Percentiles rank a stretch among this genome's conserved stretches.
Conservation (phyloP, 148 eudicot species). For the Polygonum maritimum region DNA sequence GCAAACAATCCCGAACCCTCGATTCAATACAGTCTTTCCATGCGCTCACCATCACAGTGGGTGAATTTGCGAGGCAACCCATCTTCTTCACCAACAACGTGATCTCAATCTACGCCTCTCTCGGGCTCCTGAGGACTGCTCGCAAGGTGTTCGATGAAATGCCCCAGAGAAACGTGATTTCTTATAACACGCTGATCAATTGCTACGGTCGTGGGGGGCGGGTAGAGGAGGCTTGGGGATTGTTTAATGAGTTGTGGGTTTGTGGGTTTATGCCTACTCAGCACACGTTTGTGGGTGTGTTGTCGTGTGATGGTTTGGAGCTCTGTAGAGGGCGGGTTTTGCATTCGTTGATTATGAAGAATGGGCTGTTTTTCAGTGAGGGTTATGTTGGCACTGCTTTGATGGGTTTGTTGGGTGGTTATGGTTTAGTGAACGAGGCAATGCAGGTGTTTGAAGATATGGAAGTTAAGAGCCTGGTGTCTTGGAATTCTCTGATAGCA, state of each 20-base stretch:
- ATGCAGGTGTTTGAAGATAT: conserved; percentile 39
- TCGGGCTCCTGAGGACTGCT: conserved; percentile 27
- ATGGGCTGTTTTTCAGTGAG: conserved; percentile 41
- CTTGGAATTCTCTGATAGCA: conserved; percentile 67
- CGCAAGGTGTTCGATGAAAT: conserved; percentile 58
- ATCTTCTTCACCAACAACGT: conserved; percentile 45
- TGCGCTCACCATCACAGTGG: conserved; percentile 38
- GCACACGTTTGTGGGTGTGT: conserved; percentile 44
- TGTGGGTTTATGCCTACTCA: conserved; percentile 44
- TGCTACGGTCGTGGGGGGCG: conserved; percentile 31
- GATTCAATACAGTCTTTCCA: conserved; percentile 36
- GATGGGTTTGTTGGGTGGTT: conserved; percentile 50
- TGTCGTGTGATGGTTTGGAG: conserved; percentile 41
- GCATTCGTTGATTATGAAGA: conserved; percentile 48
- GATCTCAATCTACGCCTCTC: conserved; percentile 24
- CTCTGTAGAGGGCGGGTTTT: conserved; percentile 33
- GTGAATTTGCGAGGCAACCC: conserved; percentile 35
- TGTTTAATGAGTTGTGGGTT: conserved; percentile 48
- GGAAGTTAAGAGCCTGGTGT: conserved; percentile 48
- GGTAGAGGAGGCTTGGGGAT: conserved; percentile 33
- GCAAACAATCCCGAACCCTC: conserved; percentile 28
- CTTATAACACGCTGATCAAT: conserved; percentile 52
- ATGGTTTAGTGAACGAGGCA: conserved; percentile 48
- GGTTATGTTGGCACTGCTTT: conserved; percentile 64
- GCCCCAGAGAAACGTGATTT: conserved; percentile 46